phyloP scores from a whole-genome alignment of 2,329 filamentous ascomycete genomes.

The Ophiostoma pallidulum region DNA sequence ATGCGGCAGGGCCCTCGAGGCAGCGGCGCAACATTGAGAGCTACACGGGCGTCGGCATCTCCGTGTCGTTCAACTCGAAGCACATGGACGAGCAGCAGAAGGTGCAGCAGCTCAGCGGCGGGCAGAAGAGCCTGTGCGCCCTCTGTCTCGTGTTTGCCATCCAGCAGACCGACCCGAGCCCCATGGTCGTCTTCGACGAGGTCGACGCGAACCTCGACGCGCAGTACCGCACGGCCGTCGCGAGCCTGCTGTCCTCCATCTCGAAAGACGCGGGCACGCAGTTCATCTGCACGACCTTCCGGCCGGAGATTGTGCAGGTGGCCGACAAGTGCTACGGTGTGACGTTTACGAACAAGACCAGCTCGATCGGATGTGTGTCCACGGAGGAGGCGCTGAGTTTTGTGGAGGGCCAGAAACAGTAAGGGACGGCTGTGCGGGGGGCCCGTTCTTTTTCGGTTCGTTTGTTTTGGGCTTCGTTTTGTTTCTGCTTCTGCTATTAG shows the following conservation, averaged over 20 bases:
- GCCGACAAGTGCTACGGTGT: conserved; percentile 98
- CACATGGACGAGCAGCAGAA: conserved; percentile 91
- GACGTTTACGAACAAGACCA: conserved; percentile 87
- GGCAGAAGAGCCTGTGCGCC: conserved; percentile 96
- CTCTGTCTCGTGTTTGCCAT: conserved; percentile 99
- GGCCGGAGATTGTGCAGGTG: conserved; percentile 89
- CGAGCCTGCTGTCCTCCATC: conserved; percentile 74
- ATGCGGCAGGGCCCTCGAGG: conserved; percentile 39
- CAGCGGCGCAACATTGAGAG: conserved; percentile 73
- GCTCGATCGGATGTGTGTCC: conserved; percentile 81
- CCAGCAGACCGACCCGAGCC: conserved; percentile 91
- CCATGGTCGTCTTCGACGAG: conserved; percentile 98
- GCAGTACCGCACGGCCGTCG: conserved; percentile 94
- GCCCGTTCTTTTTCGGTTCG: background rate
- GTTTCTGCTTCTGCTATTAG: no score
- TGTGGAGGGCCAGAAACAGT: conserved; percentile 67
- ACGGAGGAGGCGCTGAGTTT: conserved; percentile 85
- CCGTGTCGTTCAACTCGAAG: conserved; percentile 97
- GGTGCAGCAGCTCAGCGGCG: conserved; percentile 93
- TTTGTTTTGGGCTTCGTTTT: background rate
- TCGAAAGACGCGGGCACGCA: conserved; percentile 59
- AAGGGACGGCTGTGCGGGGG: background rate
- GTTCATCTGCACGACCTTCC: conserved; percentile 98
- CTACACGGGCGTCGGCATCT: conserved; percentile 92
- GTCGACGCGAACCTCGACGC: conserved; percentile 97